Evolutionary conservation across 2,329 filamentous ascomycete species (phyloP).

Genomic region (Hymenoscyphus salicellus): DNA sequence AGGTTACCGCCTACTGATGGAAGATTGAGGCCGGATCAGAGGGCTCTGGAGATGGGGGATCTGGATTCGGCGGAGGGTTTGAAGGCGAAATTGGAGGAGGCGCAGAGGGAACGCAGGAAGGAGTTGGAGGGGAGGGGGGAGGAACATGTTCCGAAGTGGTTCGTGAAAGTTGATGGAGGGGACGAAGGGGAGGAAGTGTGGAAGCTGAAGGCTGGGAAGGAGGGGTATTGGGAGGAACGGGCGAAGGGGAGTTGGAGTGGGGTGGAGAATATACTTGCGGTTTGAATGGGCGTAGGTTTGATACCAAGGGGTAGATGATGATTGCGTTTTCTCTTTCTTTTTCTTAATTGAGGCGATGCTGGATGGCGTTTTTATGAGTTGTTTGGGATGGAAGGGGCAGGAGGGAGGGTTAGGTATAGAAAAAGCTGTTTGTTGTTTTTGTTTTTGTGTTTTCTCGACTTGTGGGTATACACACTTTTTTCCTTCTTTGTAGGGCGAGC

Average conservation of each 20-base stretch:
- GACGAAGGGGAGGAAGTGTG: constrained; percentile 66
- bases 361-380: too few relatives aligned
- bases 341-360: too few relatives aligned
- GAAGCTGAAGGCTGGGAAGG: constrained; percentile 75
- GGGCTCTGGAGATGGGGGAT: constrained; percentile 75
- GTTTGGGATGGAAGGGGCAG: too few relatives aligned
- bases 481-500: too few relatives aligned
- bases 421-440: too few relatives aligned
- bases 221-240: constrained; percentile 92
- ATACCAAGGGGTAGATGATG: too few relatives aligned
- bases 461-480: too few relatives aligned
- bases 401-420: too few relatives aligned
- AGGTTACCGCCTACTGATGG: constrained; percentile 79
- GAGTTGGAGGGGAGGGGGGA: constrained; percentile 74
- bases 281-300: not conserved
- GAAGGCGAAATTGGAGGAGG: constrained; percentile 82
- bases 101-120: constrained; percentile 71
- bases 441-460: too few relatives aligned
- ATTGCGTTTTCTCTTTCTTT: too few relatives aligned
- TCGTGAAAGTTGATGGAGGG: constrained; percentile 62
- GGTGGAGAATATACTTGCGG: constrained; percentile 49
- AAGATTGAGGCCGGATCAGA: constrained; percentile 81
- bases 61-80: constrained; percentile 79
- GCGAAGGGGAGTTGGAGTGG: constrained; percentile 63
- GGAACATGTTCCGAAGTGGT: constrained; percentile 77